phyloP scores from a whole-genome alignment of 306 rosid species.

The Phaseolus lunatus region DNA sequence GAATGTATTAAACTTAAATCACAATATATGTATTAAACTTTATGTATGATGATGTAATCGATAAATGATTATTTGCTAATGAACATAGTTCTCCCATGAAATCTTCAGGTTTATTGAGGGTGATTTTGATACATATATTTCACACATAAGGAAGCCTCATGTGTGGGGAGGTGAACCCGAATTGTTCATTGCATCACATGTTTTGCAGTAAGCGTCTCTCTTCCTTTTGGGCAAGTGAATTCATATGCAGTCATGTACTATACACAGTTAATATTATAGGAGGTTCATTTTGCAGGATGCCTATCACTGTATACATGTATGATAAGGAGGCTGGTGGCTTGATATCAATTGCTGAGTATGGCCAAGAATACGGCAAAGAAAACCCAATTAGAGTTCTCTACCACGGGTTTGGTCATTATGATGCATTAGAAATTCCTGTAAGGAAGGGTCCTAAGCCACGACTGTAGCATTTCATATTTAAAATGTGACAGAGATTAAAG shows the following conservation, averaged over 20 bases:
- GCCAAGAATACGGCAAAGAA: constrained; percentile 82
- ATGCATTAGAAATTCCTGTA: constrained; percentile 74
- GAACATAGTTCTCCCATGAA: constrained; percentile 41
- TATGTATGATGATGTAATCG: constrained; percentile 6
- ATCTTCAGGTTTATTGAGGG: constrained; percentile 92
- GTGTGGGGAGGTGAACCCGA: constrained; percentile 99
- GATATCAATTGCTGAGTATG: constrained; percentile 94
- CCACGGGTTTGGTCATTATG: constrained; percentile 93
- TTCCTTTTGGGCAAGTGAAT: constrained; percentile 25
- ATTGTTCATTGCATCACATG: constrained; percentile 91
- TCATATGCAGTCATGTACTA: not conserved
- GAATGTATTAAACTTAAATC: constrained; percentile 12
- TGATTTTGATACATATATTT: constrained; percentile 78
- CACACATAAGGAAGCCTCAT: constrained; percentile 79
- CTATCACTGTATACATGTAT: constrained; percentile 92
- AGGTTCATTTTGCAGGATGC: constrained; percentile 70
- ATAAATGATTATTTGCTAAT: constrained; percentile 36
- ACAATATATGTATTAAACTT: not conserved
- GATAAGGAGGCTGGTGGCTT: constrained; percentile 82
- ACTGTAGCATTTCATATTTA: constrained; percentile 53
- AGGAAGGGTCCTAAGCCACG: constrained; percentile 54
- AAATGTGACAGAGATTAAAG: constrained; percentile 24
- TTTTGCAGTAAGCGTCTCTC: constrained; percentile 67
- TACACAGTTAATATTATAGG: constrained; percentile 33
- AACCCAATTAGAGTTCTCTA: constrained; percentile 87